phyloP scores from a whole-genome alignment of 768 basidiomycete species.

The Amanita rubescens region DNA sequence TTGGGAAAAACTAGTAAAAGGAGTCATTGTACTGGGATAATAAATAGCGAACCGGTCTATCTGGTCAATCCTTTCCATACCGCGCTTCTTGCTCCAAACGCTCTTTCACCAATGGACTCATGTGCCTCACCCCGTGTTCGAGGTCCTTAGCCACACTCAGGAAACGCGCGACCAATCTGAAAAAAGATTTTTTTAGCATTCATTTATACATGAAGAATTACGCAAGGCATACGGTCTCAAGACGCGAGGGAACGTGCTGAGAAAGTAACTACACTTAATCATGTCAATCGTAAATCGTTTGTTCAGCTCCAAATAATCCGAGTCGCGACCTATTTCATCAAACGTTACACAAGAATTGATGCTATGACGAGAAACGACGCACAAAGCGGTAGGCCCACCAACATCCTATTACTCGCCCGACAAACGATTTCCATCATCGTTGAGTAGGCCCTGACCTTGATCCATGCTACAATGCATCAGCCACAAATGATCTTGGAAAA shows the following conservation, averaged over 20 bases:
- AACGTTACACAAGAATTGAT: neutral
- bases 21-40: neutral
- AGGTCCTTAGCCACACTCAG: slow-evolving; percentile 8
- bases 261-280: slow-evolving; percentile 13
- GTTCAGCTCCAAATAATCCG: slow-evolving; percentile 13
- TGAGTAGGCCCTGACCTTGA: slow-evolving; percentile 8
- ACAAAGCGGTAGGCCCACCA: slow-evolving; percentile 23
- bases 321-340: slow-evolving; percentile 14
- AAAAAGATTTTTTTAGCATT: neutral
- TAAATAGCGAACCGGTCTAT: slow-evolving; percentile 20
- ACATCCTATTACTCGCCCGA: slow-evolving; percentile 15
- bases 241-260: slow-evolving; percentile 18
- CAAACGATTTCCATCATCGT: slow-evolving; percentile 16
- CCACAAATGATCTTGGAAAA: neutral
- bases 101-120: slow-evolving; percentile 21
- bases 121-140: slow-evolving; percentile 13
- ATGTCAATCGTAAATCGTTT: slow-evolving; percentile 13
- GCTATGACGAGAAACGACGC: neutral
- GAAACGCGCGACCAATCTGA: slow-evolving; percentile 12
- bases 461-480: slow-evolving; percentile 12
- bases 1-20: neutral
- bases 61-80: slow-evolving; percentile 21
- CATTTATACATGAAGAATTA: neutral
- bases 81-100: slow-evolving; percentile 17
- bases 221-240: slow-evolving; percentile 15